Base-by-base conservation (phyloP, 257 asterid genomes). In the Solanum commersonii region DNA sequence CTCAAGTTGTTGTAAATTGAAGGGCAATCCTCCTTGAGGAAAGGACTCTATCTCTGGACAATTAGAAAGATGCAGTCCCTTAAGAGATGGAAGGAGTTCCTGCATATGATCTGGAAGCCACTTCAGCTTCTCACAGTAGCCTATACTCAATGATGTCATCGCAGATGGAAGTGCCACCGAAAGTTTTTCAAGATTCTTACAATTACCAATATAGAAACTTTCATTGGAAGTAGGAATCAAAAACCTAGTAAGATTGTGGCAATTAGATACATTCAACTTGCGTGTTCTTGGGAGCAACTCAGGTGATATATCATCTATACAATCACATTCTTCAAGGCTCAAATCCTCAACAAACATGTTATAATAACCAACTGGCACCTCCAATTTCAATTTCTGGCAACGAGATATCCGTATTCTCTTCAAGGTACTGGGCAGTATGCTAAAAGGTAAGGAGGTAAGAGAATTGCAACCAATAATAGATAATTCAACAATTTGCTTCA, bases 261-360 rank as follows among this genome's bases (percentile, higher is more conserved):
- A 49, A 1, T 2, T 0, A 0, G 0, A 0, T 35, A 87, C 29
- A 0, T 0, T 0, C 31, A 83, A 23, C 4, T 3, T 0, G 18
- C 35, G 37, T 25, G 42, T 18, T 12, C 12, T 52, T 4, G 87
- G 87, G 23, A 70, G 42, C 65, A n/a, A 34, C 60, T 68, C 87
- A 11, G 63, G 44, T 40, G 72, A 65, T 3, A 81, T 14, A 33
- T 25, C n/a, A 15, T 78, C 37, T 33, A 78, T 34, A 56, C 23
- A 63, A 22, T 44, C 16, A 44, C 52, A 44, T 44, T 20, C 56
- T 2, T 1, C 8, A 12, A 86, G 22, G 0, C 0, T 1, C 10
- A 33, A 46, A 0, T 3, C 0, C 46, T 29, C 56, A 3, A 71
- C 8, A 27, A n/a, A 20, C 35, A 44, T 44, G 49, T 42, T 42